A percentile compares a stretch with the other conserved stretches of the same genome.
These are phyloP conservation scores for Gregarina niphandrodes DNA, from an alignment of 169 alveolate genomes.

Conservation along the genomic window DNA sequence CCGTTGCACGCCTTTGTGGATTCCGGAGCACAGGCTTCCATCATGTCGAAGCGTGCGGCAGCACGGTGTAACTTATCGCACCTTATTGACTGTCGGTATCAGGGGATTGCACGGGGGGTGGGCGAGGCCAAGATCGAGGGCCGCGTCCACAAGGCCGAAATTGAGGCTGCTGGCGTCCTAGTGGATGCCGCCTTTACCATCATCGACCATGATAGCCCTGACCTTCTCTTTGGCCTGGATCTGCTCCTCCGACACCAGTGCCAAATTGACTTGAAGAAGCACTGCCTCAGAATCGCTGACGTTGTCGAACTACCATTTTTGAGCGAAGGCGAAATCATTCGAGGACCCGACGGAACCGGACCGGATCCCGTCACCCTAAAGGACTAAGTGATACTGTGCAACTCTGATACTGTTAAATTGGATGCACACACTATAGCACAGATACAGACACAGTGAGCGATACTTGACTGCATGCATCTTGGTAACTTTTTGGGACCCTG, in stretches of 20 bases:
- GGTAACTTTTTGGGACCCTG: too few relatives aligned
- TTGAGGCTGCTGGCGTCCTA: conserved; percentile 53
- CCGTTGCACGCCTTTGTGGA: conserved; percentile 75
- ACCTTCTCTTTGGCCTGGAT: conserved; percentile 78
- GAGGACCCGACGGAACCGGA: too few relatives aligned
- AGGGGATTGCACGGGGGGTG: conserved; percentile 77
- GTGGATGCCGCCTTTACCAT: conserved; percentile 64
- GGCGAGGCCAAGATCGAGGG: conserved; percentile 74
- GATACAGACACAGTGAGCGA: too few relatives aligned
- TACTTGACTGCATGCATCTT: too few relatives aligned
- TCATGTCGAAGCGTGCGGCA: conserved; percentile 65
- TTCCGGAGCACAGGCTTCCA: conserved; percentile 81
- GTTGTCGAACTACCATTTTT: conserved; percentile 24
- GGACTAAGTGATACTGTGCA: too few relatives aligned
- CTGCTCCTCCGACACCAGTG: conserved; percentile 64
- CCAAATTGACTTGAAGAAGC: conserved; percentile 55
- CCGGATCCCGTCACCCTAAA: too few relatives aligned
- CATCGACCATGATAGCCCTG: conserved; percentile 60
- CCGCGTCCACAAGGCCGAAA: conserved; percentile 69
- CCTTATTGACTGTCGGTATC: conserved; percentile 63
- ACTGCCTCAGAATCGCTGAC: conserved; percentile 46
- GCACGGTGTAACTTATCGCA: conserved; percentile 57
- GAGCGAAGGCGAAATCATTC: conserved; percentile 7
- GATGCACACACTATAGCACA: too few relatives aligned
- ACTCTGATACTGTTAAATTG: too few relatives aligned